These are phyloP conservation scores for Capillidium rhysosporum DNA, from an alignment of 371 early-diverging fungal species.

Conservation along the genomic window DNA sequence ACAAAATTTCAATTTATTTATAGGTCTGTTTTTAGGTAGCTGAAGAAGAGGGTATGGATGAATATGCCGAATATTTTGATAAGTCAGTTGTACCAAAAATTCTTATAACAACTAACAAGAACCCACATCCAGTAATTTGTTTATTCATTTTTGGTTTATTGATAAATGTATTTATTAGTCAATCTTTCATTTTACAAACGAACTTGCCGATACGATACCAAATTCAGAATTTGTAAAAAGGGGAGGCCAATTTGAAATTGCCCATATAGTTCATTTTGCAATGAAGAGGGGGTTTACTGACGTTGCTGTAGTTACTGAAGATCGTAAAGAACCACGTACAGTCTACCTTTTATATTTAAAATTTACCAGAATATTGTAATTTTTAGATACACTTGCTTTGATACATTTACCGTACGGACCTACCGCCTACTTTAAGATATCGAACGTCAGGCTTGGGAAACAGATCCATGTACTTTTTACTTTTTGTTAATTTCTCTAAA, in stretches of 20 bases:
- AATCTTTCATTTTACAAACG: constrained; percentile 69
- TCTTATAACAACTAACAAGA: constrained; percentile 77
- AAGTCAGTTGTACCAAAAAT: constrained; percentile 76
- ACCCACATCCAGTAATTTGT: no score
- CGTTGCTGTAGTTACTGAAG: constrained; percentile 78
- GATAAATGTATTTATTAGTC: no score
- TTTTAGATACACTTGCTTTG: constrained; percentile 61
- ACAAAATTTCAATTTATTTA: not conserved
- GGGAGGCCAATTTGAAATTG: constrained; percentile 64
- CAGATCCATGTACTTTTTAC: constrained; percentile 37
- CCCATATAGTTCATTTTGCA: constrained; percentile 76
- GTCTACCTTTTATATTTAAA: constrained; percentile 24
- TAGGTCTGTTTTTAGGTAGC: constrained; percentile 28
- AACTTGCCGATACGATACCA: constrained; percentile 80
- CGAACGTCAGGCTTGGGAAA: constrained; percentile 51
- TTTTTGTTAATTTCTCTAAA: not conserved
- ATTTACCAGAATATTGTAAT: not conserved
- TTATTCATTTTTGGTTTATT: no score
- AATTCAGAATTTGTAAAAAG: constrained; percentile 79
- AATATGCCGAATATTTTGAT: constrained; percentile 74
- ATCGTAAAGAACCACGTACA: constrained; percentile 47
- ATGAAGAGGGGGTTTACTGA: constrained; percentile 81
- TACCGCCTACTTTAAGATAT: constrained; percentile 86
- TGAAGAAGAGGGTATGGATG: constrained; percentile 81
- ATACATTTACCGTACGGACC: constrained; percentile 95